These are phyloP conservation scores for Kluyveromyces aestuarii DNA, from an alignment of 805 yeast genomes.

Conservation along the genomic window DNA sequence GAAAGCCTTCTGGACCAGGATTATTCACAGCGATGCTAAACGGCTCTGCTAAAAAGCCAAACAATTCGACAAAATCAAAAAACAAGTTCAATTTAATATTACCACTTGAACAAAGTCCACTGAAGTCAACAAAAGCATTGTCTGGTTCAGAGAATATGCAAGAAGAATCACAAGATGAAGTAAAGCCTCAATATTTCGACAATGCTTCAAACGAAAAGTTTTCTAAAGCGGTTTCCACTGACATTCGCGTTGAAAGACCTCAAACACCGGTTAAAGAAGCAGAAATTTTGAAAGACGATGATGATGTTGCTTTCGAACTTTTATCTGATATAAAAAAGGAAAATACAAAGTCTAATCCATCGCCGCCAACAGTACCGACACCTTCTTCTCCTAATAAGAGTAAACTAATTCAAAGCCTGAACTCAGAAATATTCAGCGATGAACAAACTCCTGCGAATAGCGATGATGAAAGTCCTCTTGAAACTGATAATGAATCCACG, in stretches of 20 bases:
- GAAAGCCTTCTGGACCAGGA: slow-evolving; percentile 23
- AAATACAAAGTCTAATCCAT: not conserved
- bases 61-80: slow-evolving; percentile 1
- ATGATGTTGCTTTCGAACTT: not conserved
- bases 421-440: not conserved
- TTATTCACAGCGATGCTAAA: slow-evolving; percentile 16
- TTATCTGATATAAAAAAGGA: not conserved
- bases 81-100: slow-evolving; percentile 2
- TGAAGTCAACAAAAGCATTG: not conserved
- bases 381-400: slow-evolving; percentile 3
- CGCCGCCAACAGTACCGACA: not conserved
- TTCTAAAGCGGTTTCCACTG: not conserved
- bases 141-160: not conserved
- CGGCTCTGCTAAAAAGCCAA: not conserved
- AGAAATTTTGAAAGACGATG: no score
- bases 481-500: slow-evolving; percentile 12
- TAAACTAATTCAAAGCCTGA: not conserved
- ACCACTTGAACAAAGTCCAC: slow-evolving; percentile 2
- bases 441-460: not conserved
- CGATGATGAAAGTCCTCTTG: slow-evolving; percentile 7
- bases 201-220: no score
- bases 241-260: not conserved
- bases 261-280: not conserved
- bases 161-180: not conserved
- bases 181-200: not conserved